Base-by-base conservation (phyloP, 768 basidiomycete genomes). In the Tricholoma saponaceum region DNA sequence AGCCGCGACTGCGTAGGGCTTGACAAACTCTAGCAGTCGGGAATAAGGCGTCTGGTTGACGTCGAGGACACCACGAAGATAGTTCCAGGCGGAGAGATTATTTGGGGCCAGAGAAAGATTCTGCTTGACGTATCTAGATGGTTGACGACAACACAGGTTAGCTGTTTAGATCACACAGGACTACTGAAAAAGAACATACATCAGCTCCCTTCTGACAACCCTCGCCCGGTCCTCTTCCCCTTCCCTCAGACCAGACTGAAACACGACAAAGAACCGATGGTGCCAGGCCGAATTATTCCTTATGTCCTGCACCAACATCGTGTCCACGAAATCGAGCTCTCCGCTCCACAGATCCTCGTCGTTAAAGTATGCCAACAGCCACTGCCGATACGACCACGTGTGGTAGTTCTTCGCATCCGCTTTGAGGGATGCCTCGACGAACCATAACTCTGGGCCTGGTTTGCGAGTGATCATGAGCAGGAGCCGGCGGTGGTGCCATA, bases 221-320 rank as follows among this genome's bases (percentile, higher is more conserved):
- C 79, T 78, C 54, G 80, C 81, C 58, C 83, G 70, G 60, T 89
- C 84, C 67, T 81, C 76, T 64, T 86, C 82, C n/a, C 84, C 82
- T 54, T 78, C 70, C 63, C 83, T 72, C 60, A 86, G 75, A 39
- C 88, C 85, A 53, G 79, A 82, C 58, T 83, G 81, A 71, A 85
- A 92, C 49, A 92, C 86, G 59, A 95, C 83, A 69, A 93, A 97
- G 78, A 95, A 89, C 44, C 94, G 85, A 72, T 95, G 93, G 72
- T 94, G 91, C 97, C 97, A 99, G 20, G 92, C 97, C 32, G 92
- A 95, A 68, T 99, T 99, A 72, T 99, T 99, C 64, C 97, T 74
- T 35, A 96, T 79, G 69, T 99, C 96, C 25, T 78, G 73, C 9
- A 77, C 75, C 22, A 94, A 70, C 76, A 94, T 83, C 57, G 69